Base-by-base conservation (phyloP, 2,329 filamentous ascomycete species). In the Neodidymelliopsis sp. region DNA sequence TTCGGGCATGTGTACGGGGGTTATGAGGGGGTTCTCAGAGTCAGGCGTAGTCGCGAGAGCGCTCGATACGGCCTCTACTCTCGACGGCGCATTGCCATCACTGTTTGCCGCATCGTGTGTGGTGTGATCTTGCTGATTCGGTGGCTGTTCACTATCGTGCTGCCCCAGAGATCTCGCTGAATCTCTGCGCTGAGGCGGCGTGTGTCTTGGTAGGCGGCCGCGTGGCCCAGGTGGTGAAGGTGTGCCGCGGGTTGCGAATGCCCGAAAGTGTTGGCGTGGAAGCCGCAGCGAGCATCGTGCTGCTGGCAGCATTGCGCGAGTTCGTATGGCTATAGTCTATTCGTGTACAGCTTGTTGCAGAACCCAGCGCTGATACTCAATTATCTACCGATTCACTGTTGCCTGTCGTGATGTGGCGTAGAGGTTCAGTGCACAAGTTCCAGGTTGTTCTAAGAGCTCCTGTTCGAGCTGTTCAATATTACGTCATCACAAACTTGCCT, bases 1-100 rank as follows among this genome's bases (percentile, higher is more conserved):
- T 68, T 85, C 79, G 11, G 84, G 82, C 19, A 86, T 81, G 56
- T 84, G 74, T 2, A 87, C 83, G 8, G 84, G 82, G 6, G 84
- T 76, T 28, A 85, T 71, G 18, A 87, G 78, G 24, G 75, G 79
- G 31, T 78, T 75, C 7, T 80, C 69, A 30, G 75, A 70, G 37
- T 66, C 62, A 10, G 72, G 62, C 4, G 62, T 65, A 9, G 77
- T 67, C 33, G 76, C 72, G 37, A 83, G 74, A 6, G 75, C 72
- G 25, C 72, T 67, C 22, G 77, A 74, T 16, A 78, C 72, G 35
- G 76, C 72, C 49, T 79, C 71, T 10, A 72, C 63, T 53, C 65
- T 69, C n/a, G 71, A 68, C 8, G 61, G 52, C 35, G 65, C 54
- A 13, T 33, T 46, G 2, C 41, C 30, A 15, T 29, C 16, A 8